phyloP scores from a whole-genome alignment of 306 rosid genomes.

The Arachis stenosperma region DNA sequence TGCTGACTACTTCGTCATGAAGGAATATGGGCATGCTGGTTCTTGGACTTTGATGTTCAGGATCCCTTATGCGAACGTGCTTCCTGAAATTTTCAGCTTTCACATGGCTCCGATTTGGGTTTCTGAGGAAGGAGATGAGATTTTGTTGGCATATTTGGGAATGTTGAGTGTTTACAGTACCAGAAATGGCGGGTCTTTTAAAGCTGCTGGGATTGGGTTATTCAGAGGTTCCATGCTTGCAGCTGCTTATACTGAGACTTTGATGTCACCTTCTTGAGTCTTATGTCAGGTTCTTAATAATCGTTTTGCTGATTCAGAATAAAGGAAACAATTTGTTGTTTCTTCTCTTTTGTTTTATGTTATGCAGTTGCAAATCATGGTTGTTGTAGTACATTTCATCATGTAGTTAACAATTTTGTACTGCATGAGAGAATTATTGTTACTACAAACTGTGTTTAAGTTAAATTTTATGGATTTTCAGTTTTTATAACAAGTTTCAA shows the following conservation, averaged over 20 bases:
- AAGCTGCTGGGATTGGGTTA: background rate
- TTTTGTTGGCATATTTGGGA: background rate
- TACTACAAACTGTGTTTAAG: no score
- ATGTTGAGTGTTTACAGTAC: conserved; percentile 25
- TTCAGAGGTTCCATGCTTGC: background rate
- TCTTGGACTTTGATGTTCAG: conserved; percentile 46
- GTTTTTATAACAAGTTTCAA: no score
- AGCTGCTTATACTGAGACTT: conserved; percentile 38
- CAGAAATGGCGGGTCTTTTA: conserved; percentile 10
- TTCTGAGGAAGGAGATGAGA: conserved; percentile 36
- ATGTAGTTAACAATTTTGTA: no score
- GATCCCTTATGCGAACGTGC: background rate
- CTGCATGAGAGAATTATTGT: no score
- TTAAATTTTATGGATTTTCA: no score
- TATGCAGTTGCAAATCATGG: no score
- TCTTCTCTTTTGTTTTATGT: no score
- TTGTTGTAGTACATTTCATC: no score
- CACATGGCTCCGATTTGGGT: background rate
- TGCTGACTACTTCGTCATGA: conserved; percentile 44
- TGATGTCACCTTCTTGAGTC: conserved; percentile 43
- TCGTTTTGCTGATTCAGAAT: no score
- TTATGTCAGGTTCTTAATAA: no score
- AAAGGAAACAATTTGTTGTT: no score
- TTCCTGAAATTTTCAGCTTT: background rate
- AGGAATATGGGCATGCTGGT: conserved; percentile 43